phyloP scores from a whole-genome alignment of 352 stramenopile species.

The Phytophthora cactorum region DNA sequence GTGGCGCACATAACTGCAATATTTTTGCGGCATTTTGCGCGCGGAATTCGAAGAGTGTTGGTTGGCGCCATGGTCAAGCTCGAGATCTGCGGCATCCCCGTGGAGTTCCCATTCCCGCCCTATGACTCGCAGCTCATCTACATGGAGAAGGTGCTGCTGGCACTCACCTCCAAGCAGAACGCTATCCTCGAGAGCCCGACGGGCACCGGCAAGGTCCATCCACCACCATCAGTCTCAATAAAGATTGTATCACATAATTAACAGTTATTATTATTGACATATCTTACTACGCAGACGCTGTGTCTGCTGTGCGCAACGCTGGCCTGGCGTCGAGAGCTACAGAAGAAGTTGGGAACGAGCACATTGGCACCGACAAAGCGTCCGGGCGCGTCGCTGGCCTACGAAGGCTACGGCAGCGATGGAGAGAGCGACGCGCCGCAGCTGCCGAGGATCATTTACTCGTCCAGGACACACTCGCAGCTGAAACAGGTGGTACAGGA shows the following conservation, averaged over 20 bases:
- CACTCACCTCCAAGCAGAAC: conserved; percentile 93
- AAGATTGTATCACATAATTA: conserved; percentile 1
- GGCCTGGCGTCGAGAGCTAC: conserved; percentile 90
- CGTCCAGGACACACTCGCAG: conserved; percentile 98
- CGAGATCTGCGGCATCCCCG: conserved; percentile 85
- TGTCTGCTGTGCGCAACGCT: conserved; percentile 96
- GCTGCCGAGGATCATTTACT: conserved; percentile 97
- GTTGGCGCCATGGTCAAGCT: conserved; percentile 64
- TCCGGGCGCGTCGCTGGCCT: conserved; percentile 37
- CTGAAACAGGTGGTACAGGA: conserved; percentile 97
- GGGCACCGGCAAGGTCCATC: conserved; percentile 95
- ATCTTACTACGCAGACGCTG: conserved; percentile 79
- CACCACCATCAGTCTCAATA: background rate
- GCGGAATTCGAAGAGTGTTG: conserved; percentile 8
- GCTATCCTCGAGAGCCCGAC: conserved; percentile 98
- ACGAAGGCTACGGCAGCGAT: conserved; percentile 58
- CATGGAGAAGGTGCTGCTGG: conserved; percentile 95
- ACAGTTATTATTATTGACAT: background rate
- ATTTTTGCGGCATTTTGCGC: conserved; percentile 29
- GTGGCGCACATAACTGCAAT: conserved; percentile 34
- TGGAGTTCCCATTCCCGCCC: conserved; percentile 97
- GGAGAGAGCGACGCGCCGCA: conserved; percentile 43
- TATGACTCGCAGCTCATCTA: conserved; percentile 98
- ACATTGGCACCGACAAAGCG: conserved; percentile 7
- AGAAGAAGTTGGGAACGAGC: conserved; percentile 50